Conservation (phyloP, 2,329 filamentous ascomycete species). For the Albophoma yamanashiensis region DNA sequence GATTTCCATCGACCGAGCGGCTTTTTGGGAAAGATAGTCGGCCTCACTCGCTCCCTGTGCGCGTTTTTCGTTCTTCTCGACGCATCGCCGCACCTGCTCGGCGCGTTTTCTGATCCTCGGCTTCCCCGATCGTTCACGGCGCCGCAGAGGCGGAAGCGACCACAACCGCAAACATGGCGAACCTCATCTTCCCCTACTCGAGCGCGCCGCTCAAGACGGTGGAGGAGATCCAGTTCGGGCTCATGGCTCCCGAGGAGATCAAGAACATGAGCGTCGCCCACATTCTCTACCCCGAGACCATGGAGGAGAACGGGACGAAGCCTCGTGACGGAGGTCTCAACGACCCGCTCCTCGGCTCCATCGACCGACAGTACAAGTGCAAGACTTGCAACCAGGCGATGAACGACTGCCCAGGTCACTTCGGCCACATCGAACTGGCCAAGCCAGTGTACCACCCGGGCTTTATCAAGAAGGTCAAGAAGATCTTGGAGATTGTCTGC, state of each 20-base stretch:
- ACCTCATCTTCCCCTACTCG: slow-evolving; percentile 81
- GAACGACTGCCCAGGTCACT: slow-evolving; percentile 93
- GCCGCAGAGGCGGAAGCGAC: background rate
- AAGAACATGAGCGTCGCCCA: slow-evolving; percentile 97
- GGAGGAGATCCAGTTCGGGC: slow-evolving; percentile 97
- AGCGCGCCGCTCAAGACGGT: slow-evolving; percentile 95
- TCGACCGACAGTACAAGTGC: slow-evolving; percentile 92
- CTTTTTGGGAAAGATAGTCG: slow-evolving; percentile 12
- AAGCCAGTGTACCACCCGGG: slow-evolving; percentile 91
- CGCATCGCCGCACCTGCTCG: slow-evolving; percentile 7
- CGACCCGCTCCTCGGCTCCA: slow-evolving; percentile 90
- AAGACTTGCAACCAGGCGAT: slow-evolving; percentile 94
- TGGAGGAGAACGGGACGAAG: slow-evolving; percentile 90
- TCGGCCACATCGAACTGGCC: slow-evolving; percentile 95
- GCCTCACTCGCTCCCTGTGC: slow-evolving; percentile 9
- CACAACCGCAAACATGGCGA: slow-evolving; percentile 61
- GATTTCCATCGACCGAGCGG: slow-evolving; percentile 20
- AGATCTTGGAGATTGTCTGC: slow-evolving; percentile 96
- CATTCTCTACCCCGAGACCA: slow-evolving; percentile 97
- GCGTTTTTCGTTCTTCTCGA: slow-evolving; percentile 11
- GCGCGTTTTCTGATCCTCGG: slow-evolving; percentile 7
- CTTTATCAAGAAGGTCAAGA: slow-evolving; percentile 99
- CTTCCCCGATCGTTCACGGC: slow-evolving; percentile 9
- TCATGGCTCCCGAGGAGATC: slow-evolving; percentile 96
- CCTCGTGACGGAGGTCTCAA: slow-evolving; percentile 89